Evolutionary conservation across 306 rosid genomes (phyloP).

Genomic region (Cucurbita pepo): DNA sequence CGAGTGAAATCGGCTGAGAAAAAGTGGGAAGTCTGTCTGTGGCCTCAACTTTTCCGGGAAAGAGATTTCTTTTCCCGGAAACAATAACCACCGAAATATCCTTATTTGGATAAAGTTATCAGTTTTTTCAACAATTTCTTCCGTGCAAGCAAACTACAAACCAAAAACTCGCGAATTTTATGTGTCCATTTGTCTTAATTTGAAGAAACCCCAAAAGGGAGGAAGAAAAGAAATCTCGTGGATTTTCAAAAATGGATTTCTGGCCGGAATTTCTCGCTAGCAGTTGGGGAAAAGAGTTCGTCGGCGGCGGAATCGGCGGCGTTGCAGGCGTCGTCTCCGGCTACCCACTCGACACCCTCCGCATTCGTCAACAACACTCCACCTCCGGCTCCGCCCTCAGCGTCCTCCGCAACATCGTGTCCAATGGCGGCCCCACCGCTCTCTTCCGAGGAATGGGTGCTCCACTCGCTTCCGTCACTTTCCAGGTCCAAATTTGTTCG

Average conservation of each 20-base stretch:
- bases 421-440: slow-evolving; percentile 51
- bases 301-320: slow-evolving; percentile 87
- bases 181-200: neutral
- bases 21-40: neutral
- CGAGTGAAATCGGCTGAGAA: neutral
- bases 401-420: slow-evolving; percentile 38
- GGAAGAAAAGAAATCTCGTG: neutral
- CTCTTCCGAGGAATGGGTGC: slow-evolving; percentile 82
- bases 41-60: neutral
- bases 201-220: neutral
- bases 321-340: slow-evolving; percentile 73
- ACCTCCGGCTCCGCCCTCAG: slow-evolving; percentile 35
- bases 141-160: neutral
- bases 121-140: neutral
- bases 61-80: neutral
- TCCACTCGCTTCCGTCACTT: slow-evolving; percentile 71
- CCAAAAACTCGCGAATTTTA: neutral
- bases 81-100: neutral
- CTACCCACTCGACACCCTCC: slow-evolving; percentile 71
- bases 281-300: slow-evolving; percentile 75
- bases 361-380: slow-evolving; percentile 44
- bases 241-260: slow-evolving; percentile 34
- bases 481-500: slow-evolving; percentile 32
- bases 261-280: slow-evolving; percentile 75
- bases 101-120: neutral